Evolutionary conservation across 352 stramenopile genomes (phyloP), one percentile per base, ranked within the genome.

Genomic region (Phytophthora hibernalis): DNA sequence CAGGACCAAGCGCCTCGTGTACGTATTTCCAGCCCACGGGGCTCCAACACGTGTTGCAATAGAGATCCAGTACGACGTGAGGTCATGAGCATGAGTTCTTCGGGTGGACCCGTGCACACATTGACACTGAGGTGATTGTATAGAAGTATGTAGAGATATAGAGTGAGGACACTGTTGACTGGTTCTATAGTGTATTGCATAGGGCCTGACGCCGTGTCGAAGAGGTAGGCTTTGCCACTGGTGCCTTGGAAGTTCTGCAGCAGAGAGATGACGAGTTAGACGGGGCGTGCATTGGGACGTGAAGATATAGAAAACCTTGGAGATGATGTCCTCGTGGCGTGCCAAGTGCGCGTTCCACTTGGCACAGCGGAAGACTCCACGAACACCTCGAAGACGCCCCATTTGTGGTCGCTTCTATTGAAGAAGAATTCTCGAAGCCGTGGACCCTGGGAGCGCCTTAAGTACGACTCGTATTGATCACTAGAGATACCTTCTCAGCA

Each of bases 11-110:
- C 24, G 6, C 24, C 20, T 2, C 12, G 69, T 80, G 47, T 62
- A 91, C 80, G 81, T 98, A 98, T 78, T 97, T 98, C 95, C 95
- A 98, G 22, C 96, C 96, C 18, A 99, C 82, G 28, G 95, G 72
- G 20, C 70, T 86, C 57, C 89, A 85, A 77, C 96, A 98, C 44
- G 90, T 90, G 71, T 97, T 97, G 79, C 96, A 98, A 68, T 88
- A 97, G 30, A 98, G 90, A 65, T 99, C 96, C 48, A 90, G 90
- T 44, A 99, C 96, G 30, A 95, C 87, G 65, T 99, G 96, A 98
- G 72, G 96, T 99, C 61, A 98, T 97, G 50, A 99, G 89, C 56
- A 85, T 76, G n/a, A 93, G 84, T 71, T 98, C 90, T 72, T 98
- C 93, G 5, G 87, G 78, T 13, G 86, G 87, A 13, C 93, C 93